Base-by-base conservation (phyloP, 108 stramenopile genomes). In the Skeletonema marinoi region DNA sequence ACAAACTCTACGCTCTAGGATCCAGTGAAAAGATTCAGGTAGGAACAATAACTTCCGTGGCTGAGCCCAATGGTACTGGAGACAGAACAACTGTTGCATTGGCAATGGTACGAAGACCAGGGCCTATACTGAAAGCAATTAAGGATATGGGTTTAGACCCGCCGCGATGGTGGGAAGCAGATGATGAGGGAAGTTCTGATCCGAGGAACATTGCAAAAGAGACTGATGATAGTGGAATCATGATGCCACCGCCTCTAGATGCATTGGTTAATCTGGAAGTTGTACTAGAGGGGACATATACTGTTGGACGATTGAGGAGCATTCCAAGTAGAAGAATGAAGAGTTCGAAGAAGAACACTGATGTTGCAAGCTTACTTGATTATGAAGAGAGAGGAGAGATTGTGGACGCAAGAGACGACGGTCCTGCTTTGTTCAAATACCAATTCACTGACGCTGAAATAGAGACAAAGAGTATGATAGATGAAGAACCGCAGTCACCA, bases 241-340 rank as follows among this genome's bases (percentile, higher is more conserved):
- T 92, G 31, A 59, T 66, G 41, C 90, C 90, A 6, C 90, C 90
- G 12, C 88, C 89, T 6, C 50, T 89, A 60, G 94, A 95, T 75
- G 87, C 89, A 39, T 78, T 95, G 46, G 85, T 91, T 60, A 91
- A 91, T 14, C 65, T 95, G 17, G 92, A 95, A 80, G 89, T 95
- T 17, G 81, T 91, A 65, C 56, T 95, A 17, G 87, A 68, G 17
- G 90, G 83, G 10, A 86, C 86, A 16, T 90, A 90, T 65, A 88
- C 87, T 39, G 68, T 90, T 48, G 92, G 92, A 50, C 80, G 81
- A 66, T 65, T 92, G 36, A 66, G 59, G 32, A 70, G 66, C 14
- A 63, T 95, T 41, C 91, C 89, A 12, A 78, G 80, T 65, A 78
- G 80, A 68, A 72, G 77, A 39, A 77, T 76, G 44, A 32, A 60